These are phyloP conservation scores for Boletus sp. DNA, from an alignment of 768 basidiomycete genomes.

Conservation along the genomic window DNA sequence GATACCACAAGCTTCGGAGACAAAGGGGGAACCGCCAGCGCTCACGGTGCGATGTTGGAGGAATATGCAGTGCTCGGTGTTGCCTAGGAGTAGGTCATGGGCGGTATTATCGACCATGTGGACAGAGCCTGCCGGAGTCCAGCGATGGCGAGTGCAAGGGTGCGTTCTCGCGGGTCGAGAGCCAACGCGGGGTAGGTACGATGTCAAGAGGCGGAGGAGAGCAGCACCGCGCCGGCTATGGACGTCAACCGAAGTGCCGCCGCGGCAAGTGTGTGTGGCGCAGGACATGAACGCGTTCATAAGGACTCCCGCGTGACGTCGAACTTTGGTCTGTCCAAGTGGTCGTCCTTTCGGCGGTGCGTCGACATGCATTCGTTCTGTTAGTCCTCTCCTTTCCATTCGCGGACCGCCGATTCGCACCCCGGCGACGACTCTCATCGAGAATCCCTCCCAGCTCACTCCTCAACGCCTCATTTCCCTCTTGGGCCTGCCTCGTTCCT, in stretches of 20 bases:
- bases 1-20: too few species aligned
- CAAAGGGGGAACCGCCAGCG: too few species aligned
- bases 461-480: slow-evolving; percentile 8
- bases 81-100: not conserved
- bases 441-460: too few species aligned
- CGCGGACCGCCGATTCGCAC: slow-evolving; percentile 10
- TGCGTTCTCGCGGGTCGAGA: not conserved
- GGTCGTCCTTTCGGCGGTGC: too few species aligned
- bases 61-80: not conserved
- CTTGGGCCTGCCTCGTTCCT: not conserved
- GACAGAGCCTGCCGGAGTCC: too few species aligned
- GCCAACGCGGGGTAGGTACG: too few species aligned
- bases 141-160: too few species aligned
- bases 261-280: not conserved
- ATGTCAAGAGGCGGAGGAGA: not conserved
- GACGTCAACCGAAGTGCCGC: not conserved
- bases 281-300: too few species aligned
- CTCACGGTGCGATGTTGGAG: too few species aligned
- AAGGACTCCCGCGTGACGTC: not conserved
- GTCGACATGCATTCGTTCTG: not conserved
- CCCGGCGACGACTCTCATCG: slow-evolving; percentile 1
- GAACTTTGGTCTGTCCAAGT: not conserved
- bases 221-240: slow-evolving; percentile 5
- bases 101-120: too few species aligned
- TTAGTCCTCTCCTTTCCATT: slow-evolving; percentile 1